Evolutionary conservation across 2,329 filamentous ascomycete genomes (phyloP), one percentile per base, ranked within the genome.

Genomic region (Monosporascus sp.): DNA sequence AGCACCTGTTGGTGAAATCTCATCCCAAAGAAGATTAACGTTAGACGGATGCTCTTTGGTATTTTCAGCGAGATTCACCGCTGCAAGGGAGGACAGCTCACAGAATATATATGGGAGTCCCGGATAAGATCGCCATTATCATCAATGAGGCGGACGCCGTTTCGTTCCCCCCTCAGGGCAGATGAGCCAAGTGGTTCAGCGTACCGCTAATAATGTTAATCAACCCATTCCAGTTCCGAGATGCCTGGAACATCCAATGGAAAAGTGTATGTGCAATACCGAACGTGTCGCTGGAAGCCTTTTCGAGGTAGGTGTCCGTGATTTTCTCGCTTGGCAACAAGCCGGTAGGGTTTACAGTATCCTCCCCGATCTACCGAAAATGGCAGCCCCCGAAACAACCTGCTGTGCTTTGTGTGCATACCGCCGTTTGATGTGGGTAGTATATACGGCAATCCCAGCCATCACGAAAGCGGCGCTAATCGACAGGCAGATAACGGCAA

Each of bases 201-300:
- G 96, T 96, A 43, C 80, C 81, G 7, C 81, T 81, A 24, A 95
- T 76, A 5, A 94, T 74, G 45, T 84, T 81, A 52, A 77, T 77
- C 26, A 96, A 78, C 41, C 82, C 80, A 7, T 72, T 66, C 91
- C 91, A 96, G 68, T 91, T 87, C 54, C 85, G 80, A 7, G 88
- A 89, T 3, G 90, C 88, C 53, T 88, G 82, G 65, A 89, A 95
- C 63, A 94, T 86, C 91, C 91, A 96, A 49, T 91, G 84, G 69
- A 94, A 2, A 2, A 92, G 83, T 0, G 88, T 83, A 65, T 96
- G 90, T 0, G 83, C 81, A 24, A 85, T 84, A 52, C 84, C 85
- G 63, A 96, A 92, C 16, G 86, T 82, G 55, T 95, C 89, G 55
- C 86, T 83, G 51, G 86, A 82, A 27, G 82, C 84, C 66, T 78